These are phyloP conservation scores for Linnemannia hyalina DNA, from an alignment of 192 early-diverging fungal species.

Conservation along the genomic window DNA sequence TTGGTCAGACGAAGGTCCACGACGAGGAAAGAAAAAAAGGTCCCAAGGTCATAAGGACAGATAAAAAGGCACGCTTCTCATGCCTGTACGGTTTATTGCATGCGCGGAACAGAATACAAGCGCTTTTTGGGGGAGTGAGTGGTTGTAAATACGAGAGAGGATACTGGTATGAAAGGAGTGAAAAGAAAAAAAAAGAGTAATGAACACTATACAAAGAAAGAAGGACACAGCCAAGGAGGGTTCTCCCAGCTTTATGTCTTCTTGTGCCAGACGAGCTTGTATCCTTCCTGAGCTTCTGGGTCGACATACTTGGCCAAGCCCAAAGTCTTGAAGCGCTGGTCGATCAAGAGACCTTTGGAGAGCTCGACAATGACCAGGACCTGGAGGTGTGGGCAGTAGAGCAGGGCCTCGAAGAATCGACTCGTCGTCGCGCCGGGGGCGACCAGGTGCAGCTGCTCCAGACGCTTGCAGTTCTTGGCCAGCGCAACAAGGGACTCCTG, in stretches of 20 bases:
- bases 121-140: background rate
- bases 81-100: background rate
- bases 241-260: constrained; percentile 25
- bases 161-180: background rate
- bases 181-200: constrained; percentile 3
- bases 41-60: background rate
- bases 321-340: constrained; percentile 52
- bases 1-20: background rate
- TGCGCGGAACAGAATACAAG: background rate
- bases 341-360: constrained; percentile 45
- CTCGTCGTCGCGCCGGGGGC: constrained; percentile 48
- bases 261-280: constrained; percentile 57
- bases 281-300: constrained; percentile 38
- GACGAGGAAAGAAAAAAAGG: background rate
- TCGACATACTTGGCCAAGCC: constrained; percentile 51
- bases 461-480: constrained; percentile 48
- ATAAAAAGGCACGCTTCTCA: background rate
- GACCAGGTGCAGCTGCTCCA: constrained; percentile 49
- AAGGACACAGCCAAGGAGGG: background rate
- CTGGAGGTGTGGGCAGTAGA: constrained; percentile 46
- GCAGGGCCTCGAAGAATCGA: constrained; percentile 44
- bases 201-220: background rate
- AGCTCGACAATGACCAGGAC: constrained; percentile 51
- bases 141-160: background rate
- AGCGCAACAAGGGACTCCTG: constrained; percentile 45